These are phyloP conservation scores for Pelargonium cotyledonis DNA, from an alignment of 441 rosid genomes.

Conservation along the genomic window DNA sequence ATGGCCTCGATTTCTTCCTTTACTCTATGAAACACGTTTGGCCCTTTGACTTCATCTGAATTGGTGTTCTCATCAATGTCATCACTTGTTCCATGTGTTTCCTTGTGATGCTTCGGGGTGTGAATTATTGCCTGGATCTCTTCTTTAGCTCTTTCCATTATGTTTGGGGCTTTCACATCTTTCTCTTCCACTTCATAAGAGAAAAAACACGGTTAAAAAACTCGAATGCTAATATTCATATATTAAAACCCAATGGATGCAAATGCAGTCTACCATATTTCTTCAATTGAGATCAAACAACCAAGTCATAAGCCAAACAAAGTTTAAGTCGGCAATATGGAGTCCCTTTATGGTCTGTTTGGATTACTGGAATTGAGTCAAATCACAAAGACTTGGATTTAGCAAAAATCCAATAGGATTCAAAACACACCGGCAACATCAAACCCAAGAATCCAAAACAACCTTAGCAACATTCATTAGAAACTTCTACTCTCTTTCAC, in stretches of 20 bases:
- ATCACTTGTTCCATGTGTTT: conserved; percentile 49
- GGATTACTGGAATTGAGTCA: too few species aligned
- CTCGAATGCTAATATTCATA: neutral
- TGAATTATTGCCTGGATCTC: conserved; percentile 29
- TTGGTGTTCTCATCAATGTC: conserved; percentile 47
- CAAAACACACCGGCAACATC: too few species aligned
- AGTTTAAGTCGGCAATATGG: too few species aligned
- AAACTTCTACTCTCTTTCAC: too few species aligned
- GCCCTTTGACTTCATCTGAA: conserved; percentile 43
- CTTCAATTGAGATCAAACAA: neutral
- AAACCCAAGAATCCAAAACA: too few species aligned
- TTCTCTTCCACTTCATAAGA: conserved; percentile 18
- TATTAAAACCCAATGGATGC: neutral
- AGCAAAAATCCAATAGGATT: too few species aligned
- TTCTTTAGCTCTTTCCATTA: conserved; percentile 35
- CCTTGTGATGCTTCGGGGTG: conserved; percentile 31
- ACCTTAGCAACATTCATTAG: too few species aligned
- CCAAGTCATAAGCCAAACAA: too few species aligned
- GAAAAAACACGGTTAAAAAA: neutral
- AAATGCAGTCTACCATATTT: neutral
- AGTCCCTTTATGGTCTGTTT: too few species aligned
- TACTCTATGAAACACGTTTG: conserved; percentile 41
- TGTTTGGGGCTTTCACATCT: conserved; percentile 31
- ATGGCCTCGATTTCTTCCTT: conserved; percentile 58
- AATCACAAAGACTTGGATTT: too few species aligned